Base-by-base conservation (phyloP, 78 protist species). In the Fonticula alba region DNA sequence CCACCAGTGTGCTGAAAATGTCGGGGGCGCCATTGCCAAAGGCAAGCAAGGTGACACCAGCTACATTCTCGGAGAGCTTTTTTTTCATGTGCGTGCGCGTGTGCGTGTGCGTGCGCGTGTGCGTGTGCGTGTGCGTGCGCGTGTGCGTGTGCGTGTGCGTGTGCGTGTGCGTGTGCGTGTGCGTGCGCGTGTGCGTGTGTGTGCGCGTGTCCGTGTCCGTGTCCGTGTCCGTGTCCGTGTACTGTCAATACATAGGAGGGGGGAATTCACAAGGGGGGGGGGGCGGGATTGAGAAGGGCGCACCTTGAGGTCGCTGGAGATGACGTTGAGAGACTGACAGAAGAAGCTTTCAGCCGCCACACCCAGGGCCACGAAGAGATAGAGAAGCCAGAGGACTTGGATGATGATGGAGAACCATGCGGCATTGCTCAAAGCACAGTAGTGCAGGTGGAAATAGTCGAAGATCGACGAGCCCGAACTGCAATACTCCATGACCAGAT, bases 21-120 rank as follows among this genome's bases (percentile, higher is more conserved):
- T 77, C 82, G 9, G 82, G 82, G 1, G 82, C 75, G 24, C 75
- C 82, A 51, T 77, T 77, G 11, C 74, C 82, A 7, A 77, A 52
- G n/a, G 76, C 70, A 1, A 77, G 54, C 60, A 77, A 58, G 32
- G 82, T 77, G 50, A 57, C 70, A 29, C 82, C 82, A 11, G 81
- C 81, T 13, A 69, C 57, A 47, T 61, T 72, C 19, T 46, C 63
- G 11, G 65, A 43, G 52, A 76, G 70, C 47, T 49, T n/a, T n/a
- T n/a, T n/a, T n/a, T n/a, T n/a, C n/a, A n/a, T n/a, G n/a, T n/a
- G n/a, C n/a, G n/a, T n/a, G n/a, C n/a, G n/a, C n/a, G n/a, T n/a
- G n/a, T n/a, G n/a, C n/a, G n/a, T n/a, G n/a, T n/a, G n/a, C n/a
- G n/a, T n/a, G n/a, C n/a, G n/a, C n/a, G n/a, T n/a, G n/a, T n/a